Evolutionary conservation across 345 rosid species (phyloP), one percentile per base, ranked within the genome.

Genomic region (Salix exigua): DNA sequence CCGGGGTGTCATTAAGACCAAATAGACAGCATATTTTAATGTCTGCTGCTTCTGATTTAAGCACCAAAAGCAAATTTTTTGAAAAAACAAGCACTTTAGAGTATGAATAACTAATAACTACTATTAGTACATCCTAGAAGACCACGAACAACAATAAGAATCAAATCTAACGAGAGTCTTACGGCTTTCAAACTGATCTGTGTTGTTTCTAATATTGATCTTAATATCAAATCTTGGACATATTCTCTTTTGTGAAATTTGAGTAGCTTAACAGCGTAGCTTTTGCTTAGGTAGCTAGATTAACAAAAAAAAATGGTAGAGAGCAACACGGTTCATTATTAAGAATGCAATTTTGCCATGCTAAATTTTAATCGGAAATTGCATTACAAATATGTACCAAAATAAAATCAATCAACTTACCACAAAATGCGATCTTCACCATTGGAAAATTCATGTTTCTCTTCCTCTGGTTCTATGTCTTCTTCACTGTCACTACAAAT

Each of bases 401-500:
- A 73, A 25, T 4, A 8, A 33, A 64, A 64, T 13, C 38, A 64
- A 18, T 46, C 26, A 72, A 83, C 89, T 82, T 85, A 93, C 99
- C 98, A 89, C 76, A 93, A 55, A 73, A 96, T 79, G 65, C 86
- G 87, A 83, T 96, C 99, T 87, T 96, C 96, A 71, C 83, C 91
- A 86, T 92, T 89, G 50, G 92, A 82, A 83, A 89, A 96, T 66
- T 92, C 93, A 81, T 83, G 94, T 86, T 91, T 92, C 77, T 90
- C 96, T 78, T 88, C 93, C 83, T 92, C 97, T 26, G 90, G 90
- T 66, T 92, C 98, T 23, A 83, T 86, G 77, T 93, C 98, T 83
- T 92, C 99, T 83, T 96, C 99, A 42, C 99, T 96, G 74, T 96
- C 99, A 75, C 97, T 93, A 75, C 99, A 93, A 73, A 96, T 86